Percentiles rank a stretch among this genome's conserved stretches.
phyloP scores from a whole-genome alignment of 352 stramenopile genomes.

The Globisporangium alternatum region DNA sequence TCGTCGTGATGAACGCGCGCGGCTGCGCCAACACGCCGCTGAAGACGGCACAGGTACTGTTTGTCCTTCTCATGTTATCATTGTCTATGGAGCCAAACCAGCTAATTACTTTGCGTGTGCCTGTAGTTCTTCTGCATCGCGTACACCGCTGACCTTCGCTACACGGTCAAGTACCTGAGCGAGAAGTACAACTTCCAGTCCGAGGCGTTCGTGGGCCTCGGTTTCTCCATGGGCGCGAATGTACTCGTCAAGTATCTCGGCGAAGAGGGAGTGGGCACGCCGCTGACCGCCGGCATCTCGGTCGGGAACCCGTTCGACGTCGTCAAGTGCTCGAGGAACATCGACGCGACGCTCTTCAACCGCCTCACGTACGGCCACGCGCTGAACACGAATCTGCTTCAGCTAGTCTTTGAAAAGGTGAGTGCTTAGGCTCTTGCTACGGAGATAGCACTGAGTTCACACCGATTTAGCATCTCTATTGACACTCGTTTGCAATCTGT shows the following conservation, averaged over 20 bases:
- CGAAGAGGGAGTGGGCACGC: constrained; percentile 41
- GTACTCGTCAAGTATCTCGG: constrained; percentile 79
- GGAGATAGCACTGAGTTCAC: background rate
- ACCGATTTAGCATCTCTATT: background rate
- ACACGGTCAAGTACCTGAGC: constrained; percentile 39
- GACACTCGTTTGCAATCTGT: background rate
- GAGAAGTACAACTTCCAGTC: constrained; percentile 39
- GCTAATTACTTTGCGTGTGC: background rate
- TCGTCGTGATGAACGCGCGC: constrained; percentile 45
- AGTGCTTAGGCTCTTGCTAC: no score
- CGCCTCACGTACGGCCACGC: constrained; percentile 55
- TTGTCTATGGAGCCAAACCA: background rate
- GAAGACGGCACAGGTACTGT: constrained; percentile 20
- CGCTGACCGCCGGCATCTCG: constrained; percentile 53
- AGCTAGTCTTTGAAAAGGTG: constrained; percentile 51
- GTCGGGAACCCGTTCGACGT: constrained; percentile 78
- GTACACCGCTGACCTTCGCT: constrained; percentile 53
- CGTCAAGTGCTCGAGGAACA: constrained; percentile 43
- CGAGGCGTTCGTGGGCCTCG: constrained; percentile 51
- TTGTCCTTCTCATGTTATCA: background rate
- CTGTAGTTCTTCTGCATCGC: constrained; percentile 59
- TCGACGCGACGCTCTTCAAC: constrained; percentile 49
- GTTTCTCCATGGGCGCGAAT: constrained; percentile 79
- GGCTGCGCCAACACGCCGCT: constrained; percentile 38
- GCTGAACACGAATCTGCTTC: constrained; percentile 43